Conservation (phyloP, 768 basidiomycete species). For the Kwoniella europaea region DNA sequence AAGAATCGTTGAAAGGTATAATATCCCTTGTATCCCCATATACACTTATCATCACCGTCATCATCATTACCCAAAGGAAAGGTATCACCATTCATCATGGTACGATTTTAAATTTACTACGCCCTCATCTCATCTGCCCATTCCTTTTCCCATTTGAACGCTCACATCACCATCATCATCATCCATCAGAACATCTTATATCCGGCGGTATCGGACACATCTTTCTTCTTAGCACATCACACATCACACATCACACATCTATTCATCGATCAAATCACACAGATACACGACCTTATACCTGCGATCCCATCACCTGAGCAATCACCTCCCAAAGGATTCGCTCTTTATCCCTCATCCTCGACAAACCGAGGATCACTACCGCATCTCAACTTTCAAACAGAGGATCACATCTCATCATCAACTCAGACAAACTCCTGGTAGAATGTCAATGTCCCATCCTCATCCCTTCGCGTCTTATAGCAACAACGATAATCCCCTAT, state of each 20-base stretch:
- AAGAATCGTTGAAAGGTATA: no score
- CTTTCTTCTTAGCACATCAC: background rate
- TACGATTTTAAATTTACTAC: background rate
- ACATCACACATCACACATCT: background rate
- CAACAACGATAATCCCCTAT: background rate
- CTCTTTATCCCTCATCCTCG: background rate
- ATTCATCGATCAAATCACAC: background rate
- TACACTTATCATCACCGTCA: background rate
- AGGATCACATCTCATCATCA: no score
- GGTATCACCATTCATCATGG: background rate
- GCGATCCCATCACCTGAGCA: background rate
- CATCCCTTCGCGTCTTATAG: no score
- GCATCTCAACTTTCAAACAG: background rate
- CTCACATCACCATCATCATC: background rate
- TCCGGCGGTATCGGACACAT: slow-evolving; percentile 10
- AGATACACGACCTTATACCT: background rate
- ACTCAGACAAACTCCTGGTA: background rate
- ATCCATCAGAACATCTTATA: background rate
- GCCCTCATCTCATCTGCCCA: background rate
- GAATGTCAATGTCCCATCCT: background rate
- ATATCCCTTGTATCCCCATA: no score
- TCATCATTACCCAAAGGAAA: background rate
- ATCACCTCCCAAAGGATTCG: background rate
- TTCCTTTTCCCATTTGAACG: no score
- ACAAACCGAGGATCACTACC: no score